Evolutionary conservation across 2,329 filamentous ascomycete species (phyloP), one percentile per base, ranked within the genome.

Genomic region (Rhexocercosporidium sp.): DNA sequence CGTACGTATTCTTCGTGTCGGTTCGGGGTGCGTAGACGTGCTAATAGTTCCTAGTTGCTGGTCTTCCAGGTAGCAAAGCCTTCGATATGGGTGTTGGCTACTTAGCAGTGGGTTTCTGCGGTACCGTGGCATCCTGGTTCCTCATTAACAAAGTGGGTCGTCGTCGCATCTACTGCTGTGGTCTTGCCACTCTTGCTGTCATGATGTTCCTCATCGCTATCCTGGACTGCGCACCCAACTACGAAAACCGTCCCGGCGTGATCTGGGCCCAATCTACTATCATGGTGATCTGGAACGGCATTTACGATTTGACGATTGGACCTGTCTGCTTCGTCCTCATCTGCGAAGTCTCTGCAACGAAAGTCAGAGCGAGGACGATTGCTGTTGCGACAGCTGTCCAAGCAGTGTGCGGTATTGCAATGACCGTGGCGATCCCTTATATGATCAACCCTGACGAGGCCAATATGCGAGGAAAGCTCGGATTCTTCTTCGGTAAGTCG

Each of bases 21-120:
- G 3, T 22, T 18, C 27, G 8, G 9, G 12, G 8, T 3, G 41
- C 5, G 14, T 44, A 5, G 5, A 18, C n/a, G 9, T 22, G 7
- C 46, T 49, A 39, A 49, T 18, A 37, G n/a, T 14, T 51, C 47
- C 65, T 69, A 25, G 72, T 69, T 6, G 81, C 81, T 5, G 86
- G 86, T 1, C 75, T 88, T 44, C 73, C 77, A 0, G 78, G 81
- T 0, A 77, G 79, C 25, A 78, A 82, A 34, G 81, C 85, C 0
- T 88, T 87, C 67, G 78, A 82, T 56, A 84, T 88, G 73, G 82
- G 83, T 8, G 83, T 88, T 71, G 85, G 81, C 0, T 73, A 75
- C 20, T 76, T 76, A 31, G 75, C 73, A 6, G 79, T 86, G 49
- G 84, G 83, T n/a, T 83, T 85, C 71, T 75, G 84, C 0, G 82